Evolutionary conservation across 306 rosid genomes (phyloP), one percentile per base, ranked within the genome.

Genomic region (Prunus padus): DNA sequence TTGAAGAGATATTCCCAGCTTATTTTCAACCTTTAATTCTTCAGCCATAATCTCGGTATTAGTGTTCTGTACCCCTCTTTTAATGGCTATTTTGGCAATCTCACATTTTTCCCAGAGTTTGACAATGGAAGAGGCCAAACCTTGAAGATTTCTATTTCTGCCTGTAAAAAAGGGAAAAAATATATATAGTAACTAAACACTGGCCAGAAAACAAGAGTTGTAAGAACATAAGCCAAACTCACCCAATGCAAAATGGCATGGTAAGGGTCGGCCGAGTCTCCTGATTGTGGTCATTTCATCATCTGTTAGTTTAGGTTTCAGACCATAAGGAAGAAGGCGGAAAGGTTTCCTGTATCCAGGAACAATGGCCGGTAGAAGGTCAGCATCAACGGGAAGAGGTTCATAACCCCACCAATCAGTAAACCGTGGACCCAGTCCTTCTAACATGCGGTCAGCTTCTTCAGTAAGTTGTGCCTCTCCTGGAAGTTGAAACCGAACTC

Each of bases 321-420:
- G 89, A 76, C 97, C 97, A 84, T 84, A 94, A 5, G 98, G 96
- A 82, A 94, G 98, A 81, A 92, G 97, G 78, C 97, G 98, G 79
- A 94, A 92, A 59, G 98, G 98, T 72, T 67, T 88, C 83, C 95
- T 84, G 77, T 90, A 94, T 65, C 89, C 95, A 76, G 89, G 87
- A 76, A 92, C 80, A 71, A 89, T 68, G 44, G 95, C 92, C 9
- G 90, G 96, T 30, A 92, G 88, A 76, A 92, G 96, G 87, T 95
- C 98, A 67, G 93, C 98, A 85, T 92, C 98, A 56, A 95, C 73
- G 19, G 98, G 98, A 25, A 82, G 74, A 67, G 98, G 97, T n/a
- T 90, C 98, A 81, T 83, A 90, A 33, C 97, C 97, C 97, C 97
- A 94, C 98, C 98, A 95, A 87, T 95, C 96, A 18, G 83, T 83